These are phyloP conservation scores for Eucalyptus polyanthemos DNA, from an alignment of 345 rosid genomes.

Conservation along the genomic window DNA sequence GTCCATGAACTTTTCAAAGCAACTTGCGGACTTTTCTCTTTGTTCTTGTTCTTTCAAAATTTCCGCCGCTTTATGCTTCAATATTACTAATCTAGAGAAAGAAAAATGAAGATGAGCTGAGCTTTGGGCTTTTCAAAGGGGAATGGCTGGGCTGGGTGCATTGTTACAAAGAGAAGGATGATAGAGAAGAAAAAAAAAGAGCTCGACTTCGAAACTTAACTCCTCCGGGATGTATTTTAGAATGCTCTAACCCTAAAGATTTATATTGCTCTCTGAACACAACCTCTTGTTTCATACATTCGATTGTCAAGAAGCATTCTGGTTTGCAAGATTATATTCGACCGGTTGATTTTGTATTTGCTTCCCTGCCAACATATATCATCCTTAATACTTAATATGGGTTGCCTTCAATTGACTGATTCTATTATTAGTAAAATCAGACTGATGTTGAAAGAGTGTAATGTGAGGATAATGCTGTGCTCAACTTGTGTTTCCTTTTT, in stretches of 20 bases:
- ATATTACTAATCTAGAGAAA: too few relatives aligned
- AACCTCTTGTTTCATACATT: background rate
- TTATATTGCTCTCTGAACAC: background rate
- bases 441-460: background rate
- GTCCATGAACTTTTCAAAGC: too few relatives aligned
- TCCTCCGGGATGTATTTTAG: background rate
- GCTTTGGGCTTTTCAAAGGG: too few relatives aligned
- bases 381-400: too few relatives aligned
- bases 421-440: too few relatives aligned
- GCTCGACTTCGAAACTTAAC: background rate
- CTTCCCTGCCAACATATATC: background rate
- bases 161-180: background rate
- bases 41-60: too few relatives aligned
- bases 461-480: background rate
- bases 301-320: background rate
- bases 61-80: too few relatives aligned
- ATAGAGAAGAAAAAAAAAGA: background rate
- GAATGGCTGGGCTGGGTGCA: too few relatives aligned
- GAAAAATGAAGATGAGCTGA: too few relatives aligned
- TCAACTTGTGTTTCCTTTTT: too few relatives aligned
- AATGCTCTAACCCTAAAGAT: background rate
- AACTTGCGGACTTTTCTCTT: too few relatives aligned
- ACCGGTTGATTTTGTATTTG: background rate
- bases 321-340: background rate
- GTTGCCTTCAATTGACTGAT: too few relatives aligned